Evolutionary conservation across 148 eudicot species (phyloP), one percentile per base, ranked within the genome.

Genomic region (Mesembryanthemum crystallinum): DNA sequence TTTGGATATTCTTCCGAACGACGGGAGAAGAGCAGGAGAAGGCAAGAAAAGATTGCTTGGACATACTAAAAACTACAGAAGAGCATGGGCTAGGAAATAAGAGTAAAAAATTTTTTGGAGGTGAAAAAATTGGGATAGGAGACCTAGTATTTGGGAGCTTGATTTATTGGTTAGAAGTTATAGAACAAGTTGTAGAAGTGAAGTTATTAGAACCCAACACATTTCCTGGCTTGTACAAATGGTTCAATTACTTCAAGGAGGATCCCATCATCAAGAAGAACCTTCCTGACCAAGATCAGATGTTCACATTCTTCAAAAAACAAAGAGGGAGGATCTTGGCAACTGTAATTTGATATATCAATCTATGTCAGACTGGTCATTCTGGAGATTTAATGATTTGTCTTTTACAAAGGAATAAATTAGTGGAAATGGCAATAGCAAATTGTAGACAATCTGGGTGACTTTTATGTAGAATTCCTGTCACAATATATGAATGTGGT

Each of bases 11-110:
- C 1, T 70, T 77, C 24, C 23, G 47, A 3, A 61, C 65, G 18
- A 43, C 23, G 1, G 80, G 80, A 32, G 78, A 73, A 20, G 78
- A 81, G 21, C 73, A 66, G 24, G 77, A 77, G 69, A 81, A 81
- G 13, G 80, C 77, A 23, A 77, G 21, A 60, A 49, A 77, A 11
- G 83, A 72, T 5, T 30, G 32, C 21, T 62, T 76, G 67, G 83
- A 62, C 28, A 70, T 64, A 76, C 49, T 80, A 29, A 65, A 14
- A 71, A 57, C 79, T 8, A 37, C 75, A 33, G 83, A 80, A 80
- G 74, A 77, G 14, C 61, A 81, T 67, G 74, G 43, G n/a, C 58
- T 77, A 27, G 78, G 74, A 62, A 74, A 67, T 7, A 61, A 71
- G 39, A 74, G 67, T 7, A 67, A 42, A 27, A 67, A 20, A 21